A percentile compares a stretch with the other conserved stretches of the same genome.
phyloP scores from a whole-genome alignment of 2,329 filamentous ascomycete genomes.

The Laburnicola sp. region DNA sequence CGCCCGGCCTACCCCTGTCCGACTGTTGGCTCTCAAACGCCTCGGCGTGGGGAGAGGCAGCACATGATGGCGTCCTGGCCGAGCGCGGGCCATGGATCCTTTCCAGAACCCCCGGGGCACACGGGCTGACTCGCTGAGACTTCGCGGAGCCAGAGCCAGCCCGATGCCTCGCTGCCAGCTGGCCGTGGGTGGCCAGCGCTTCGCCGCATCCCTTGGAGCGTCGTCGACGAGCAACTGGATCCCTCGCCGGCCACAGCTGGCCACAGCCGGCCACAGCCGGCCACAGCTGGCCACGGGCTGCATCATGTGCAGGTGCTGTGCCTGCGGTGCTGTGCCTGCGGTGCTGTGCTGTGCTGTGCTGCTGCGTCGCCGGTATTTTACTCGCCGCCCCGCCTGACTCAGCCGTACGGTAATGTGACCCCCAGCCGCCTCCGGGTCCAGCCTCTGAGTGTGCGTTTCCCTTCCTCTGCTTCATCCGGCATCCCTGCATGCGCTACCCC shows the following conservation, averaged over 20 bases:
- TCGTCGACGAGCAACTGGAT: no score
- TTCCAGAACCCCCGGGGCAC: conserved; percentile 41
- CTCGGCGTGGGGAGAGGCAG: conserved; percentile 39
- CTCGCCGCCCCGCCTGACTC: neutral
- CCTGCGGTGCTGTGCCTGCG: neutral
- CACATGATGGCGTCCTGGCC: conserved; percentile 32
- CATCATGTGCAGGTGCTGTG: neutral
- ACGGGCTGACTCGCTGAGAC: conserved; percentile 35
- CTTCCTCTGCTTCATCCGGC: conserved; percentile 22
- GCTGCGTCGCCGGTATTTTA: neutral
- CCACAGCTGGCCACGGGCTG: neutral
- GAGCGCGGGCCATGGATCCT: conserved; percentile 26
- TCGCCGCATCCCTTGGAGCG: neutral
- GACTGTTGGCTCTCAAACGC: conserved; percentile 18
- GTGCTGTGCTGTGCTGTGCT: neutral
- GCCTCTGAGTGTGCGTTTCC: conserved; percentile 21
- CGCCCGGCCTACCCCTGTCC: conserved; percentile 10
- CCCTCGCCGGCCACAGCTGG: neutral
- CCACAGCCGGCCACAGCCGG: neutral
- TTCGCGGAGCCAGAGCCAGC: conserved; percentile 8
- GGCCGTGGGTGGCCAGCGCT: neutral
- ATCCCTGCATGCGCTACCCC: conserved; percentile 22
- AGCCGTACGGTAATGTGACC: conserved; percentile 20
- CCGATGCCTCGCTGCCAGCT: conserved; percentile 5
- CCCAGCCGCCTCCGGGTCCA: conserved; percentile 18